A percentile compares a stretch with the other conserved stretches of the same genome.
phyloP scores from a whole-genome alignment of 148 eudicot species.

The Cornus suecica region DNA sequence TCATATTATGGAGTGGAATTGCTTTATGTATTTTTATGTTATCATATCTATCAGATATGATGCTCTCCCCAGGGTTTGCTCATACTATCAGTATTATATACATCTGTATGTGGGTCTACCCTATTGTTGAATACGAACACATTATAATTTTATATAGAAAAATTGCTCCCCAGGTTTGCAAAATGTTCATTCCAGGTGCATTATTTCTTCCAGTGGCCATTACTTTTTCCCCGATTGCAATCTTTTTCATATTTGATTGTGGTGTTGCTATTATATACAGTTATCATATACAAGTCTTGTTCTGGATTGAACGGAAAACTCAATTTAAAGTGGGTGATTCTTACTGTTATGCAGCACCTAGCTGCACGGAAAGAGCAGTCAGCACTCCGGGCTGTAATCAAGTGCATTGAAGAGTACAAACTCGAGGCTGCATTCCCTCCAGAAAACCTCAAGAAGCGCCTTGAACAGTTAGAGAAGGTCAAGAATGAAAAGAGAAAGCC shows the following conservation, averaged over 20 bases:
- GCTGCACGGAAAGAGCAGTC: constrained; percentile 99
- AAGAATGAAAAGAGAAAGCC: constrained; percentile 84
- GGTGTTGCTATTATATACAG: background rate
- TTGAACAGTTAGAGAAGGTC: constrained; percentile 83
- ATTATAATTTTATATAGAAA: background rate
- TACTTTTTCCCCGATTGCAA: too few species aligned
- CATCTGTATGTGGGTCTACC: too few species aligned
- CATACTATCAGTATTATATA: too few species aligned
- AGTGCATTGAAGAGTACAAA: constrained; percentile 97
- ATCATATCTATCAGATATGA: too few species aligned
- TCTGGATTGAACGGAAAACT: background rate
- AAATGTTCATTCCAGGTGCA: background rate
- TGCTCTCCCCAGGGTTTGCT: too few species aligned
- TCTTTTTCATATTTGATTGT: too few species aligned
- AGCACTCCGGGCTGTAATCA: constrained; percentile 86
- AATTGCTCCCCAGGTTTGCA: background rate
- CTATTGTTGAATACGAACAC: too few species aligned
- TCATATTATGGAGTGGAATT: too few species aligned
- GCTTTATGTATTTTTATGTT: too few species aligned
- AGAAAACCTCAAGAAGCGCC: constrained; percentile 80
- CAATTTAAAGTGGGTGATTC: background rate
- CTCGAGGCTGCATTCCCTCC: constrained; percentile 81
- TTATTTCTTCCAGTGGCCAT: background rate
- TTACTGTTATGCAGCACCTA: constrained; percentile 53
- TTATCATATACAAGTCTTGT: background rate